A percentile compares a stretch with the other conserved stretches of the same genome.
Conservation (phyloP, 495 filamentous ascomycete species). For the Podospora conica region DNA sequence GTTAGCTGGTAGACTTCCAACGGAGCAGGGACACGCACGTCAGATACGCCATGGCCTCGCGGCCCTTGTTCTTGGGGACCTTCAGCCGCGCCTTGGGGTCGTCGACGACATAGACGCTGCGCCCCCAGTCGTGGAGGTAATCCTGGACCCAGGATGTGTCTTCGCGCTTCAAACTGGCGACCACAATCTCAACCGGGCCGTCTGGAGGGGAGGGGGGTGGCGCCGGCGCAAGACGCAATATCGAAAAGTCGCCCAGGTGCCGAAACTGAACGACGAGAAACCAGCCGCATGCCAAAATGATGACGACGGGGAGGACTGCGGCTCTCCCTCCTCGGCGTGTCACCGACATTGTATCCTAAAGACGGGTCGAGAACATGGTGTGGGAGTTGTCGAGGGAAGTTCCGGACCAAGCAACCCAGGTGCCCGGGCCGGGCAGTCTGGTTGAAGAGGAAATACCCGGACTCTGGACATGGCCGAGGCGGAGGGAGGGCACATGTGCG, state of each 20-base stretch:
- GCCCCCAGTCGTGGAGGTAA: slow-evolving; percentile 34
- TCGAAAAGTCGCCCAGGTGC: not conserved
- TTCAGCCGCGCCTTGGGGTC: slow-evolving; percentile 32
- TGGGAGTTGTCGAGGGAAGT: not conserved
- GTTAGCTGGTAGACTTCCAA: slow-evolving; percentile 19
- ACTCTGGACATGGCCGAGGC: not conserved
- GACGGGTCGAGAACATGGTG: not conserved
- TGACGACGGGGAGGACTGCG: slow-evolving; percentile 3
- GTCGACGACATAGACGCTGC: slow-evolving; percentile 48
- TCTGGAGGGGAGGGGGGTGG: not conserved
- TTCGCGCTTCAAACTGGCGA: slow-evolving; percentile 31
- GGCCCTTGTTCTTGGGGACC: slow-evolving; percentile 52
- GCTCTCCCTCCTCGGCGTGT: not conserved
- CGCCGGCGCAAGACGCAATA: not conserved
- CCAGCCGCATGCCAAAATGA: slow-evolving; percentile 7
- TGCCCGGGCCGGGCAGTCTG: not conserved
- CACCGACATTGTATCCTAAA: not conserved
- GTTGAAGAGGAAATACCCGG: not conserved
- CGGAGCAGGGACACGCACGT: slow-evolving; percentile 44
- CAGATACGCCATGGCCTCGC: slow-evolving; percentile 59
- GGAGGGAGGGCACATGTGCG: not conserved
- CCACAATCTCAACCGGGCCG: slow-evolving; percentile 27
- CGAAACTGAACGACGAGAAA: slow-evolving; percentile 6
- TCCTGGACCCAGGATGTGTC: slow-evolving; percentile 31
- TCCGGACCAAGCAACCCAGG: not conserved